Evolutionary conservation across 2,329 filamentous ascomycete genomes (phyloP).

Genomic region (Ophiosphaerella korrae): DNA sequence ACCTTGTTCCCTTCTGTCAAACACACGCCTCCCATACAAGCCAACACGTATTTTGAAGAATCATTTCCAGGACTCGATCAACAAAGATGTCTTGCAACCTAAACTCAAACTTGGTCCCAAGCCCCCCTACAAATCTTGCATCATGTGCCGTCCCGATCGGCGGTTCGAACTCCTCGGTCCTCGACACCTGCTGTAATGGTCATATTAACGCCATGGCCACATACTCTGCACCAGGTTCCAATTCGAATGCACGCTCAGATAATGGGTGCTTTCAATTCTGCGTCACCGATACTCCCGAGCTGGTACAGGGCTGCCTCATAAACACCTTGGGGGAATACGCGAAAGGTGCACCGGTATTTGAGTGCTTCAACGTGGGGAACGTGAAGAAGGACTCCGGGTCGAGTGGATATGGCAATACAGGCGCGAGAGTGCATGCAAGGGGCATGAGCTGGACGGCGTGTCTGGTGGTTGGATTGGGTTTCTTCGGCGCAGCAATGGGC

Average conservation of each 20-base stretch:
- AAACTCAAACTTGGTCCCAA: conserved; percentile 16
- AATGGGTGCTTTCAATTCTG: conserved; percentile 35
- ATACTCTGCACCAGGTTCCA: conserved; percentile 19
- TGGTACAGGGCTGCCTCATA: conserved; percentile 17
- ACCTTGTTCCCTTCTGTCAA: too few relatives aligned
- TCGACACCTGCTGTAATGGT: conserved; percentile 38
- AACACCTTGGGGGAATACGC: conserved; percentile 16
- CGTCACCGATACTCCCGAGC: conserved; percentile 19
- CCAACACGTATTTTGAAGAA: too few relatives aligned
- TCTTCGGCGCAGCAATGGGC: conserved; percentile 11
- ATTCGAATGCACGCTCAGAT: conserved; percentile 12
- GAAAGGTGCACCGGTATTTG: conserved; percentile 6
- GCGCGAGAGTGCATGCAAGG: conserved; percentile 2
- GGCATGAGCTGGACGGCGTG: conserved; percentile 6
- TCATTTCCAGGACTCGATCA: too few relatives aligned
- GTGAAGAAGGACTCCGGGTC: conserved; percentile 6
- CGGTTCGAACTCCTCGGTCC: conserved; percentile 32
- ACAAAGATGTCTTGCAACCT: conserved; percentile 18
- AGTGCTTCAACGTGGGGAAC: conserved; percentile 18
- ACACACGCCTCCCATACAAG: too few relatives aligned
- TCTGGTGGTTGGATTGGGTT: conserved; percentile 12
- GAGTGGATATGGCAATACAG: conserved; percentile 12
- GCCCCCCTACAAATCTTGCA: conserved; percentile 26
- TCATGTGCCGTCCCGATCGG: conserved; percentile 35
- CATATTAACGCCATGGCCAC: conserved; percentile 33